Percentiles rank a stretch among this genome's conserved stretches.
phyloP scores from a whole-genome alignment of 352 stramenopile species.

The Pythium brachiatum region DNA sequence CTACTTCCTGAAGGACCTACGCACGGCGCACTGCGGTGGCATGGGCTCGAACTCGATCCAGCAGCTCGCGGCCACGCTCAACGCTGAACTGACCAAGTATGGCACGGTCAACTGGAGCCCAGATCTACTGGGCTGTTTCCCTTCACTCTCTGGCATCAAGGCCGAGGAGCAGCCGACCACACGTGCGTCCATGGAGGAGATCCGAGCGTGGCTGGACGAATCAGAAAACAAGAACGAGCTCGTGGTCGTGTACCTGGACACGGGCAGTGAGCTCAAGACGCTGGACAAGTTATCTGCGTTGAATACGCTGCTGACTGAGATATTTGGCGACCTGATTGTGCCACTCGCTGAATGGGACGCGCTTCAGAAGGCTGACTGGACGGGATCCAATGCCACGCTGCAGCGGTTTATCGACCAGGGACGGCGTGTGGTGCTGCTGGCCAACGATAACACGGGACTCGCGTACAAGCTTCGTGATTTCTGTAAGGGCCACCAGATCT shows the following conservation, averaged over 20 bases:
- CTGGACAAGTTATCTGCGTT: constrained; percentile 31
- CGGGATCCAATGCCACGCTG: constrained; percentile 29
- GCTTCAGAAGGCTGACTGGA: constrained; percentile 31
- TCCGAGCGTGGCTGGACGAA: constrained; percentile 40
- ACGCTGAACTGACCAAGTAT: constrained; percentile 39
- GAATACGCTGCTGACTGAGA: constrained; percentile 35
- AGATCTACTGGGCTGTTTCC: constrained; percentile 57
- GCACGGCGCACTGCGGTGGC: constrained; percentile 56
- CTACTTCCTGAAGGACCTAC: constrained; percentile 57
- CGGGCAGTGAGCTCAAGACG: constrained; percentile 34
- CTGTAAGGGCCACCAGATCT: constrained; percentile 38
- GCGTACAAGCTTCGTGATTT: constrained; percentile 39
- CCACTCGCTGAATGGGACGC: constrained; percentile 32
- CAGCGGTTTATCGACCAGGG: constrained; percentile 37
- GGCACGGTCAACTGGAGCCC: constrained; percentile 42
- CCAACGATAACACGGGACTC: constrained; percentile 42
- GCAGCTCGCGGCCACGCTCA: constrained; percentile 38
- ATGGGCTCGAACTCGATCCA: constrained; percentile 37
- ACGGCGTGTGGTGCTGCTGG: constrained; percentile 40
- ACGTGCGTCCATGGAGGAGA: constrained; percentile 36
- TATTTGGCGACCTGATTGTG: constrained; percentile 48
- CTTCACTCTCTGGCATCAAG: constrained; percentile 53
- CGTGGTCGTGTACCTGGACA: constrained; percentile 52
- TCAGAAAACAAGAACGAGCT: constrained; percentile 41
- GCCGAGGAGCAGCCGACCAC: constrained; percentile 41